Evolutionary conservation across 2,329 filamentous ascomycete genomes (phyloP), one percentile per base, ranked within the genome.

Genomic region (Diplodia sapinea): DNA sequence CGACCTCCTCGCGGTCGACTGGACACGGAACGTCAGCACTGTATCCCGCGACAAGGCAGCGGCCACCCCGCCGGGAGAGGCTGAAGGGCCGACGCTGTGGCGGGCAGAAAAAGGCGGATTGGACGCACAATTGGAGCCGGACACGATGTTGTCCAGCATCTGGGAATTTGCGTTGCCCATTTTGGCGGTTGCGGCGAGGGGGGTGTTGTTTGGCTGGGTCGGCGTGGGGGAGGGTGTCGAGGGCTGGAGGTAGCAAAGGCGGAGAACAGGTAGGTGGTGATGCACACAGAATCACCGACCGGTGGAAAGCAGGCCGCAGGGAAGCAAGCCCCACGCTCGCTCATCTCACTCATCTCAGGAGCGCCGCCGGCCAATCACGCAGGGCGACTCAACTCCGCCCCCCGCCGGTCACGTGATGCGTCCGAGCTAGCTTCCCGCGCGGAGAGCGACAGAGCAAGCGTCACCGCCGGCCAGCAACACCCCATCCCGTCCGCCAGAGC

Each of bases 1-100:
- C 95, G 69, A 99, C 93, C 81, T 99, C 95, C 76, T 99, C 95
- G 79, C 92, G 90, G 84, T 99, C 92, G 84, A 99, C 94, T 98
- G 64, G 13, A n/a, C 15, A 11, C 40, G 12, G 50, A 59, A 50
- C 17, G 57, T 61, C 40, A 61, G 64, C 52, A 38, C 38, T 40
- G 57, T 2, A 54, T 17, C 54, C 33, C 69, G 69, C 68, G 40
- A 51, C 23, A 36, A 36, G 33, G 33, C 33, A 36, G 33, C 36
- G 20, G 36, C 26, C 23, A 17, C 56, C 56, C 56, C 47, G 61
- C 43, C 31, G 61, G 20, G n/a, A 29, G 57, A 26, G 50, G 64
- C 62, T 47, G 29, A 43, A 63, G 9, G 52, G 54, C 31, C 20
- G 57, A 5, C 20, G 36, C 36, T 11, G 49, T 17, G 17, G 50